A percentile compares a stretch with the other conserved stretches of the same genome.
phyloP scores from a whole-genome alignment of 73 alveolate genomes.

The Symbiodinium pilosum region DNA sequence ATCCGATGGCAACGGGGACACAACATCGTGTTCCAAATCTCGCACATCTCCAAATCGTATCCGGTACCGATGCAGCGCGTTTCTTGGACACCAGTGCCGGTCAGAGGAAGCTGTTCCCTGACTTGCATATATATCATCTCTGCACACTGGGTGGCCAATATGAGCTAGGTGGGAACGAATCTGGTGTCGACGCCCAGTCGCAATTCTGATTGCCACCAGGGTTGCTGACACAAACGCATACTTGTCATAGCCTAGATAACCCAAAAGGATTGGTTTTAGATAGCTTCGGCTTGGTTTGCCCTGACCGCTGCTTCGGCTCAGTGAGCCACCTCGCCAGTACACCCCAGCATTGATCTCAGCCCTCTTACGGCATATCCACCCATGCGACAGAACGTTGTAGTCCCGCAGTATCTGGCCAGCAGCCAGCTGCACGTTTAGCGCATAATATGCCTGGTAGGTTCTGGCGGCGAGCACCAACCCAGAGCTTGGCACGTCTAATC shows the following conservation, averaged over 20 bases:
- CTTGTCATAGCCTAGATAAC: not conserved
- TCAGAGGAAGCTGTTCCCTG: not conserved
- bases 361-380: not conserved
- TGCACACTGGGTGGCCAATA: not conserved
- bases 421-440: conserved; percentile 47
- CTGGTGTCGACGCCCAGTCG: conserved; percentile 63
- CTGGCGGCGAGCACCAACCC: conserved; percentile 7
- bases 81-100: not conserved
- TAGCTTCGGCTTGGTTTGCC: conserved; percentile 46
- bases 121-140: not conserved
- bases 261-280: not conserved
- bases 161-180: conserved; percentile 37
- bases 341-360: not conserved
- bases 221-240: not conserved
- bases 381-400: conserved; percentile 28
- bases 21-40: not conserved
- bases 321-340: conserved; percentile 21
- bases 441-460: conserved; percentile 23
- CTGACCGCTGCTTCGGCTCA: not conserved
- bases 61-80: not conserved
- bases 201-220: not conserved
- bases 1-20: not conserved
- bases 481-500: conserved; percentile 63
- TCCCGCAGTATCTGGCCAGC: conserved; percentile 13
- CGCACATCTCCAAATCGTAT: not conserved